A percentile compares a stretch with the other conserved stretches of the same genome.
Conservation (phyloP, 208 protist genomes). For the Acanthamoeba castellanii region DNA sequence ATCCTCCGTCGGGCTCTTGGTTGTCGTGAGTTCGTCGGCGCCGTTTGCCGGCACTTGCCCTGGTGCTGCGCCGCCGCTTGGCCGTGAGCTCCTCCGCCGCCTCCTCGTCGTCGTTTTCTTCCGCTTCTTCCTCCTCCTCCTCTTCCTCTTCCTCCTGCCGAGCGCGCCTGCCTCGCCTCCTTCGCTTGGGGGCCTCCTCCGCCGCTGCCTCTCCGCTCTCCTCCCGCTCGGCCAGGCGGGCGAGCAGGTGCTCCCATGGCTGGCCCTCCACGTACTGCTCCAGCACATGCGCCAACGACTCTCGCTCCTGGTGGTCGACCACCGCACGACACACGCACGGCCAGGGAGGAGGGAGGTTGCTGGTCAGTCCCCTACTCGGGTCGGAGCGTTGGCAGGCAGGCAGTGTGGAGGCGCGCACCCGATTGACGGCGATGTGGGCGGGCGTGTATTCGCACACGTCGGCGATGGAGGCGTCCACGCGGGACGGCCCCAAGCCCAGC, state of each 20-base stretch:
- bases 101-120: too few species aligned
- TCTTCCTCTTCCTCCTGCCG: neutral
- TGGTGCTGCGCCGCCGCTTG: neutral
- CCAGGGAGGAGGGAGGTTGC: too few species aligned
- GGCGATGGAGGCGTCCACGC: neutral
- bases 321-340: too few species aligned
- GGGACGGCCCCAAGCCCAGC: neutral
- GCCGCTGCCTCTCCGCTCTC: neutral
- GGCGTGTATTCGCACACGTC: conserved; percentile 58
- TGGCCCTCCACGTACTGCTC: neutral
- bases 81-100: neutral
- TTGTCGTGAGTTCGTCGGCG: neutral
- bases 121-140: neutral
- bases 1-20: neutral
- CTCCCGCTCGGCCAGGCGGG: neutral
- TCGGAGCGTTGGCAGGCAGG: too few species aligned
- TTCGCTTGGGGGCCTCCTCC: neutral
- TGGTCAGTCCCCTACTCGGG: too few species aligned
- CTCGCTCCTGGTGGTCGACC: neutral
- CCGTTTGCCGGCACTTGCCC: neutral
- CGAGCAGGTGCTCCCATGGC: neutral
- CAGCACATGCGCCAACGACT: neutral
- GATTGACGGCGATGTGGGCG: conserved; percentile 44
- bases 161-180: neutral
- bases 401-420: neutral